These are phyloP conservation scores for Nepenthes mirabilis DNA, from an alignment of 148 eudicot genomes.

Conservation along the genomic window DNA sequence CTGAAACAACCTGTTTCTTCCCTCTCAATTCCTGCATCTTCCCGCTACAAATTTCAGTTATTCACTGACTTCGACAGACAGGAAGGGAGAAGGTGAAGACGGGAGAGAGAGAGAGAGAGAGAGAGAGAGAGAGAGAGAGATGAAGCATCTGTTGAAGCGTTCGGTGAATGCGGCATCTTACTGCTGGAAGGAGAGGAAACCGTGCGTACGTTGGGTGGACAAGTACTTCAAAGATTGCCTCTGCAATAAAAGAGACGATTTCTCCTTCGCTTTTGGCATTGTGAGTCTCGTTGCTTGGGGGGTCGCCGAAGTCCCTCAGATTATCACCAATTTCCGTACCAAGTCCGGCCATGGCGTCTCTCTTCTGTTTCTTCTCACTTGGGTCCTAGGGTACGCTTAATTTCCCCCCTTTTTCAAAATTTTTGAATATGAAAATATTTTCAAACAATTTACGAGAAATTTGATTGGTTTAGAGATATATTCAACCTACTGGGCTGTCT, in stretches of 20 bases:
- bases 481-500: slow-evolving; percentile 82
- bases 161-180: slow-evolving; percentile 20
- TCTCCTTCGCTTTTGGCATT: slow-evolving; percentile 68
- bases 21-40: too few relatives aligned
- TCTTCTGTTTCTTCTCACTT: slow-evolving; percentile 67
- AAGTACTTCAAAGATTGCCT: slow-evolving; percentile 78
- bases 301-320: slow-evolving; percentile 95
- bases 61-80: too few relatives aligned
- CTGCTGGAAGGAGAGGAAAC: slow-evolving; percentile 47
- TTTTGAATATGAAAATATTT: not conserved
- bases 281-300: slow-evolving; percentile 79
- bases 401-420: not conserved
- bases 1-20: too few relatives aligned
- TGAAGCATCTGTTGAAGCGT: not conserved
- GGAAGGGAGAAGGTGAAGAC: too few relatives aligned
- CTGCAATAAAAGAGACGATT: slow-evolving; percentile 49
- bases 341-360: slow-evolving; percentile 97
- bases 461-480: slow-evolving; percentile 39
- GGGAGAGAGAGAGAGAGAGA: too few relatives aligned
- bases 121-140: not conserved
- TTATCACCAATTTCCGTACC: slow-evolving; percentile 75
- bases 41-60: too few relatives aligned
- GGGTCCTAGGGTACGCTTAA: slow-evolving; percentile 56
- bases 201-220: slow-evolving; percentile 60
- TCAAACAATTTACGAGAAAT: too few relatives aligned